Evolutionary conservation across 352 stramenopile genomes (phyloP), one percentile per base, ranked within the genome.

Genomic region (Globisporangium polare): DNA sequence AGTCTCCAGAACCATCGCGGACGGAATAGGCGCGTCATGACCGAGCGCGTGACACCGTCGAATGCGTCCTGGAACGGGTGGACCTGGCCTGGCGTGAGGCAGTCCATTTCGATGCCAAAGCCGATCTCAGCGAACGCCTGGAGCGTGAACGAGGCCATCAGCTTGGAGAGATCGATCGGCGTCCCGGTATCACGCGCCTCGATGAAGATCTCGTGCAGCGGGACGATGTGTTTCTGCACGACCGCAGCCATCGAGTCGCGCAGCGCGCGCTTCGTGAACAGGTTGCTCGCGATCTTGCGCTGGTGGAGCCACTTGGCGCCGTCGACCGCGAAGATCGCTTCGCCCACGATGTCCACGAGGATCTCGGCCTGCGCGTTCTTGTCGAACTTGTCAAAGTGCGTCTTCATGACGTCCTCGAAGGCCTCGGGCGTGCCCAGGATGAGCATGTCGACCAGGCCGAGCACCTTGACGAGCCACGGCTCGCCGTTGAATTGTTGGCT

Each of bases 381-480:
- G 2, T 63, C 63, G 58, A 92, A 95, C 43, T 74, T 78, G 18
- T 88, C 68, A 62, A 92, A 92, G 15, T 92, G 66, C 5, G 54
- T 77, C 64, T 83, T 80, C 24, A 82, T 43, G 26, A 85, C 69
- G 47, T 85, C 73, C 57, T 87, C 75, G 33, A 79, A 67, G 24
- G 62, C 58, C 53, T 69, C 27, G n/a, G 69, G 60, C 5, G 55
- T 51, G 15, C 46, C 60, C 8, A 72, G 31, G 42, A 72, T 56
- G 41, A 63, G 29, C 1, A 53, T 60, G 12, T 69, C 39, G 5
- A 51, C 37, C 13, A 35, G 56, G 1, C 68, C 68, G 17, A 55
- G 50, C 9, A 22, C 47, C 13, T 51, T 49, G 27, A 74, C 27
- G 0, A 53, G 43, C 39, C 54, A 72, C 27, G 63, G 58, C 47